These are phyloP conservation scores for Kazachstania martiniae DNA, from an alignment of 805 yeast genomes.

Conservation along the genomic window DNA sequence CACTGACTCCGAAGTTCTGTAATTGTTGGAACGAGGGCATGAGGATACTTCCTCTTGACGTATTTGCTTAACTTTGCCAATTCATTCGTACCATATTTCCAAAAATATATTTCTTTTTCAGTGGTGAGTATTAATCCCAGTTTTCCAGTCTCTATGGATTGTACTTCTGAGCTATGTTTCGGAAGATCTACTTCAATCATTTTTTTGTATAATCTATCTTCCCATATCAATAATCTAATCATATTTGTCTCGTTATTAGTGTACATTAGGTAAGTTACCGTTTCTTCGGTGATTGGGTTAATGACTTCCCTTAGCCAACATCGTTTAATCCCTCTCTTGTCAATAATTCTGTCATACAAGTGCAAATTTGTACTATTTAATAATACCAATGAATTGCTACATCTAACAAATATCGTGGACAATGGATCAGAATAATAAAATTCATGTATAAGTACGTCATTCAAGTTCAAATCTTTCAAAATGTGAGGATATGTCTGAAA, in stretches of 20 bases:
- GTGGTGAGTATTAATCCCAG: conserved; percentile 17
- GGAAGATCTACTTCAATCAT: conserved; percentile 17
- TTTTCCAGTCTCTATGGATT: conserved; percentile 10
- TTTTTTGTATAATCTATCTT: conserved; percentile 16
- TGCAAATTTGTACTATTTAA: conserved; percentile 24
- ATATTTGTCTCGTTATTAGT: conserved; percentile 9
- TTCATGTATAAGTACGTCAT: conserved; percentile 12
- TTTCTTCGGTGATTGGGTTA: conserved; percentile 2
- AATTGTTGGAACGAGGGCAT: conserved; percentile 11
- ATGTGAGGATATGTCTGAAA: conserved; percentile 22
- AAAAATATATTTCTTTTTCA: conserved; percentile 14
- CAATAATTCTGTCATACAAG: conserved; percentile 24
- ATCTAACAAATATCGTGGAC: conserved; percentile 21
- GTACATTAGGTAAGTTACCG: conserved; percentile 13
- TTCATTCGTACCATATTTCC: conserved; percentile 11
- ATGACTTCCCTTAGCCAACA: conserved; percentile 18
- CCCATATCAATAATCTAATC: conserved; percentile 22
- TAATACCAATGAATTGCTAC: conserved; percentile 16
- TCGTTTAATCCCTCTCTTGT: conserved; percentile 20
- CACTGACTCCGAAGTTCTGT: conserved; percentile 6
- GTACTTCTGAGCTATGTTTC: conserved; percentile 10
- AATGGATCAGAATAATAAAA: conserved; percentile 16
- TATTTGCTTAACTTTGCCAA: conserved; percentile 15
- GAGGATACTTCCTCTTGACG: conserved; percentile 13
- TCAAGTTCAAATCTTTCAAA: conserved; percentile 13